These are phyloP conservation scores for Backusella psychrophila DNA, from an alignment of 192 early-diverging fungal species.

Conservation along the genomic window DNA sequence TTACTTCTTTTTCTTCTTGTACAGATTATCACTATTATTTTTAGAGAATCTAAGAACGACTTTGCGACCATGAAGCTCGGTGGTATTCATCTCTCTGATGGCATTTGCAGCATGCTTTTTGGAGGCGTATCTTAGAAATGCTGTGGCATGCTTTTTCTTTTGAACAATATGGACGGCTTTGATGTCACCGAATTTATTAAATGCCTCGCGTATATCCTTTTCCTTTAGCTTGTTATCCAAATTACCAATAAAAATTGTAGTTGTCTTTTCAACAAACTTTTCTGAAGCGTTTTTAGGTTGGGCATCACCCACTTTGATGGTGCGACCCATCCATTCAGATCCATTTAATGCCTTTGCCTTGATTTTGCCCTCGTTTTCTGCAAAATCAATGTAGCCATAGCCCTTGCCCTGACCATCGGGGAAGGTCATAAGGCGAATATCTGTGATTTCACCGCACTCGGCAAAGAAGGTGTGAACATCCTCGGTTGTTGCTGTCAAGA, in stretches of 20 bases:
- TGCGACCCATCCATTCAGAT: constrained; percentile 79
- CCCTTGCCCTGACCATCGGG: constrained; percentile 73
- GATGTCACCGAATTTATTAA: constrained; percentile 64
- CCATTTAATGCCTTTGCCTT: constrained; percentile 66
- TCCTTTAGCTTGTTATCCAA: constrained; percentile 65
- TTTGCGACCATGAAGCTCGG: constrained; percentile 76
- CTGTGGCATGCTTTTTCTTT: constrained; percentile 63
- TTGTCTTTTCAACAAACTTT: constrained; percentile 42
- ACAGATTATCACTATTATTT: constrained; percentile 28
- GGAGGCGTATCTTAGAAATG: constrained; percentile 80
- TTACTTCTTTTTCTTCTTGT: no score
- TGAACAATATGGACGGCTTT: constrained; percentile 51
- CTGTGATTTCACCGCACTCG: constrained; percentile 66
- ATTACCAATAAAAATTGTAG: constrained; percentile 84
- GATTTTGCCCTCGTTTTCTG: constrained; percentile 54
- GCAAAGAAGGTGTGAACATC: constrained; percentile 56
- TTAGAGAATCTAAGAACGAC: constrained; percentile 83
- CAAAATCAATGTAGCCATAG: constrained; percentile 91
- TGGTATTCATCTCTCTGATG: constrained; percentile 73
- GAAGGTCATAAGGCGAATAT: constrained; percentile 54
- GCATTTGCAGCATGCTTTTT: constrained; percentile 69
- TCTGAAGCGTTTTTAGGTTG: constrained; percentile 2
- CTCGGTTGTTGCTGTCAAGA: constrained; percentile 67
- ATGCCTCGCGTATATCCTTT: constrained; percentile 41
- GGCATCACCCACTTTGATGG: constrained; percentile 62